Evolutionary conservation across 208 protist species (phyloP), one percentile per base, ranked within the genome.

Genomic region (Phytomonas francai): DNA sequence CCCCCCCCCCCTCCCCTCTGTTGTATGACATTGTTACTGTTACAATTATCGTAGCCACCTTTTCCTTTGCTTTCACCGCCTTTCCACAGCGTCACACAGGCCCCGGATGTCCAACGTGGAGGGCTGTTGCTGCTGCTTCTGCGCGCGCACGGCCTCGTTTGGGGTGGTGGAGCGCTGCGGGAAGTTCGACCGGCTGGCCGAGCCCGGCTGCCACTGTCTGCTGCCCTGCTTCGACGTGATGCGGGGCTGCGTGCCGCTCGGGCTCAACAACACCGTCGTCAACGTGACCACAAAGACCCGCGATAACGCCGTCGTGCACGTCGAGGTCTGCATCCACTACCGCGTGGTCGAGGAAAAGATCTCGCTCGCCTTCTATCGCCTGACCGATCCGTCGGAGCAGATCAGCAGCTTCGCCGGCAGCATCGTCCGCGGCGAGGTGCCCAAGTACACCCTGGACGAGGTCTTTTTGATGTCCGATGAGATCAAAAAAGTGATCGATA

Each of bases 361-460:
- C 39, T 58, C 76, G 36, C 76, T 80, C 6, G 80, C 88, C 51
- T 85, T 91, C 60, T 94, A 94, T 75, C 71, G 74, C 28, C 80
- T 94, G 49, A 71, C 81, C 5, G 87, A 88, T 68, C 81, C 85
- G 29, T 69, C 42, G 1, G 76, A 83, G 65, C 83, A 91, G 74
- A 88, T 94, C 67, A 78, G 71, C 51, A 89, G 81, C 72, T 91
- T 90, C 65, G 83, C 85, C 45, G 59, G 76, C 29, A 86, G 83
- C 73, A 80, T 89, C 14, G 73, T 94, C 3, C 80, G 86, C 22
- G 76, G 83, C 25, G 74, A 89, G 75, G 83, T 94, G 32, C 86
- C 86, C 32, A 89, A 89, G 72, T 89, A 91, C 77, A 83, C 82
- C 11, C 69, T 94, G 25, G 85, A 94, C 57, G 81, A 92, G 63